phyloP scores from a whole-genome alignment of 164 flowering plant genomes.

The Kalanchoe fedtschenkoi region DNA sequence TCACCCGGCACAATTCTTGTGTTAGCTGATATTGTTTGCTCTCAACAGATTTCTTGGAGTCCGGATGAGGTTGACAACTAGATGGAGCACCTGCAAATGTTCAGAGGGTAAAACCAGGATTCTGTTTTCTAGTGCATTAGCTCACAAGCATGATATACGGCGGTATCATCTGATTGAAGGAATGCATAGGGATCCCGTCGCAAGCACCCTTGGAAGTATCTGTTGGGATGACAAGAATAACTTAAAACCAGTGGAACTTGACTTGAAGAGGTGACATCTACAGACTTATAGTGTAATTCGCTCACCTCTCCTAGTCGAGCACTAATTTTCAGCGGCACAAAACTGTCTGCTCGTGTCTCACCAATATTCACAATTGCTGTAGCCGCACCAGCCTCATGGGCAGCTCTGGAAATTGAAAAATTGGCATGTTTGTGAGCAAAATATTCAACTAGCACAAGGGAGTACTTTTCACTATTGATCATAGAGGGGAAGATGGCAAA shows the following conservation, averaged over 20 bases:
- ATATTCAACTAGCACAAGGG: no score
- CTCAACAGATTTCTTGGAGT: no score
- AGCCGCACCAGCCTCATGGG: conserved; percentile 4
- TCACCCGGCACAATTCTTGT: no score
- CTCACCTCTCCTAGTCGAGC: not conserved
- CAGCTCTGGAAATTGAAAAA: not conserved
- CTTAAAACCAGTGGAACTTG: not conserved
- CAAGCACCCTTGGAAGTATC: conserved; percentile 5
- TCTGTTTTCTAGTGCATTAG: no score
- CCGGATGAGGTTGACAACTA: no score
- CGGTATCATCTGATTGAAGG: not conserved
- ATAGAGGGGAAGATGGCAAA: no score
- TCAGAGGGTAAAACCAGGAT: no score
- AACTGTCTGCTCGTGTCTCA: conserved; percentile 4
- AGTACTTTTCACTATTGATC: no score
- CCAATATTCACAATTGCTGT: not conserved
- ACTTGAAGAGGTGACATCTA: not conserved
- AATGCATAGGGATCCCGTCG: not conserved
- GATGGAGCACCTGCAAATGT: no score
- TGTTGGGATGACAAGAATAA: not conserved
- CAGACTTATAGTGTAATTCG: not conserved
- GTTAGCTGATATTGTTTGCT: no score
- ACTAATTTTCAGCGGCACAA: conserved; percentile 2
- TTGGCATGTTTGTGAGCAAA: no score
- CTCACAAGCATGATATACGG: not conserved